Conservation (phyloP, 176 grass and related monocot species). For the Urochloa ruziziensis region DNA sequence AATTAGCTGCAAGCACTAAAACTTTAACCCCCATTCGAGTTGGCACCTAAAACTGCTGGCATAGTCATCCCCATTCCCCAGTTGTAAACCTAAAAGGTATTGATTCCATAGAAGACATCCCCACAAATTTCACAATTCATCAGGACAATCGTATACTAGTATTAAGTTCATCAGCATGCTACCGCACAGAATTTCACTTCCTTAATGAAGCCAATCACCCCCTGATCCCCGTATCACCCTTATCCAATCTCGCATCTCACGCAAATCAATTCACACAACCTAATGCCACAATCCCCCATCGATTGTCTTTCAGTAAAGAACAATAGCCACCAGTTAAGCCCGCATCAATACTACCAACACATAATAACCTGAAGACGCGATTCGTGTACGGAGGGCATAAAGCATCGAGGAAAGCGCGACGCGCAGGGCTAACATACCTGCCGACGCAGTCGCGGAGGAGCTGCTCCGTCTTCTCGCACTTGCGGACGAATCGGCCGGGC, state of each 20-base stretch:
- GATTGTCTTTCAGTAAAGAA: too few relatives aligned
- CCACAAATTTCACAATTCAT: not conserved
- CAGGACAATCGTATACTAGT: not conserved
- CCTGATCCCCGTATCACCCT: not conserved
- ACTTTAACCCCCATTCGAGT: not conserved
- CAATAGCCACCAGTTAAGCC: not conserved
- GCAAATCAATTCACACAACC: not conserved
- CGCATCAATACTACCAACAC: not conserved
- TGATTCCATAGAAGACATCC: not conserved
- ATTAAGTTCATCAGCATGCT: not conserved
- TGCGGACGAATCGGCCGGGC: slow-evolving; percentile 70
- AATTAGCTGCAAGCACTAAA: not conserved
- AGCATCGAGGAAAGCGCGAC: not conserved
- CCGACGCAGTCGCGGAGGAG: slow-evolving; percentile 62
- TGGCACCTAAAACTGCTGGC: not conserved
- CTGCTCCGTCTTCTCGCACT: slow-evolving; percentile 85
- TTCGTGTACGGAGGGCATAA: not conserved
- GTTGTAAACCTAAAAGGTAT: not conserved
- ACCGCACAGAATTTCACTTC: not conserved
- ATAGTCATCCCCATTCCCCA: not conserved
- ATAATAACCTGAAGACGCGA: not conserved
- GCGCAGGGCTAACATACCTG: slow-evolving; percentile 6
- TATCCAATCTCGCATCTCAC: not conserved
- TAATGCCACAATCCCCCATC: not conserved
- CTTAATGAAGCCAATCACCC: not conserved